These are phyloP conservation scores for Naematelia aurantialba DNA, from an alignment of 768 basidiomycete genomes.

Conservation along the genomic window DNA sequence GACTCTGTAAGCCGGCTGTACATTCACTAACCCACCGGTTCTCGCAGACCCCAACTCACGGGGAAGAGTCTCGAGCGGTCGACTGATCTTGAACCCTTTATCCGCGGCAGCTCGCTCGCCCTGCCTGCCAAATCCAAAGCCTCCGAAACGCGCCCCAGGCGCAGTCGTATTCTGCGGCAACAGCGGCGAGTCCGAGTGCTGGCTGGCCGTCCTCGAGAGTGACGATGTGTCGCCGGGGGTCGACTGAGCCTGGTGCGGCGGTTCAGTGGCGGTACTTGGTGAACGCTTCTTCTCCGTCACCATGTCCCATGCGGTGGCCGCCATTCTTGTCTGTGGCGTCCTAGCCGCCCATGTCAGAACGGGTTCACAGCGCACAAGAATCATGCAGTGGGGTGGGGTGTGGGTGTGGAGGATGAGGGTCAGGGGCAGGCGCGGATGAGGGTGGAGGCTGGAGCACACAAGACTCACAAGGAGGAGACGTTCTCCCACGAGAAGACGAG, in stretches of 20 bases:
- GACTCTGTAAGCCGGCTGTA: neutral
- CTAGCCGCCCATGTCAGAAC: no score
- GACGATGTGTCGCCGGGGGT: neutral
- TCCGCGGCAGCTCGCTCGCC: conserved; percentile 69
- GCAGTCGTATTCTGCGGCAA: conserved; percentile 20
- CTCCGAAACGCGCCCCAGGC: conserved; percentile 46
- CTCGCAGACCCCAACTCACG: conserved; percentile 34
- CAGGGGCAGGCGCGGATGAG: no score
- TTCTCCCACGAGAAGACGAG: conserved; percentile 49
- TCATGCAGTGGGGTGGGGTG: no score
- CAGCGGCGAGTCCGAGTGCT: conserved; percentile 27
- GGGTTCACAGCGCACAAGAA: no score
- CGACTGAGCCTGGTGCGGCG: neutral
- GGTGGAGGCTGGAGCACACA: neutral
- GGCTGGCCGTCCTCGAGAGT: conserved; percentile 4
- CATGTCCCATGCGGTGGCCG: conserved; percentile 46
- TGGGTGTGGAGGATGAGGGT: neutral
- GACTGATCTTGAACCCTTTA: conserved; percentile 54
- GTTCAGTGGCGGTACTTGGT: conserved; percentile 1
- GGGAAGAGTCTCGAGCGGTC: conserved; percentile 41
- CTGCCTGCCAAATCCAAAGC: conserved; percentile 75
- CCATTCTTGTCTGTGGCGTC: conserved; percentile 43
- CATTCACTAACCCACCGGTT: no score
- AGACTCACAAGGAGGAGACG: conserved; percentile 42
- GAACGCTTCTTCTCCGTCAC: conserved; percentile 23